Base-by-base conservation (phyloP, 1,284 basidiomycete genomes). In the Neonothopanus nambi region DNA sequence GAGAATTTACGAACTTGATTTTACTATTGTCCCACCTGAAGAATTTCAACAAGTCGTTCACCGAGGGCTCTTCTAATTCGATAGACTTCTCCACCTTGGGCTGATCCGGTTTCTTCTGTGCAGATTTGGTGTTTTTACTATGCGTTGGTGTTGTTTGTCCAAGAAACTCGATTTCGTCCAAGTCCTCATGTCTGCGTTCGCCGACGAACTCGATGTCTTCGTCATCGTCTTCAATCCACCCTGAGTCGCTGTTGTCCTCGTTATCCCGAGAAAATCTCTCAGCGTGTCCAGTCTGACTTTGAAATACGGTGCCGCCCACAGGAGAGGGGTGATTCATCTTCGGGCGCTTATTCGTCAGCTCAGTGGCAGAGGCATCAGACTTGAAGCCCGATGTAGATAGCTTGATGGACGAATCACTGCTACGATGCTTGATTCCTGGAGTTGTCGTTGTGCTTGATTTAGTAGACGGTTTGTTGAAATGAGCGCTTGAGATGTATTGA, bases 21-120 rank as follows among this genome's bases (percentile, higher is more conserved):
- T 59, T 67, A 38, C 68, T 72, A 6, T 72, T 55, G 38, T 75
- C 76, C 23, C 87, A 64, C 42, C 82, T 69, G 62, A 87, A 83
- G 23, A 68, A 55, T 37, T 73, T 75, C 46, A 85, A 63, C 3
- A 80, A 66, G 18, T 71, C 65, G 58, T 17, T 67, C 59, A 42
- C 57, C 55, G 43, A 26, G 5, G 44, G 48, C 17, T 49, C 55
- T 20, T 48, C 46, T 18, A 43, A 15, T 15, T 38, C 15, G 5
- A 20, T 40, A 26, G 17, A 5, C 26, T 50, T 49, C 13, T 49
- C 39, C 26, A 24, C 38, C 20, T 42, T 46, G 24, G 28, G 13
- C 5, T 36, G n/a, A 3, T 39, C 23, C 21, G 17, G 12, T 26
- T 43, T 18, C 47, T 44, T 47, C 36, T 44, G 9, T 18, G 23